phyloP scores from a whole-genome alignment of 2,329 filamentous ascomycete species.

The Pseudogymnoascus sp. region DNA sequence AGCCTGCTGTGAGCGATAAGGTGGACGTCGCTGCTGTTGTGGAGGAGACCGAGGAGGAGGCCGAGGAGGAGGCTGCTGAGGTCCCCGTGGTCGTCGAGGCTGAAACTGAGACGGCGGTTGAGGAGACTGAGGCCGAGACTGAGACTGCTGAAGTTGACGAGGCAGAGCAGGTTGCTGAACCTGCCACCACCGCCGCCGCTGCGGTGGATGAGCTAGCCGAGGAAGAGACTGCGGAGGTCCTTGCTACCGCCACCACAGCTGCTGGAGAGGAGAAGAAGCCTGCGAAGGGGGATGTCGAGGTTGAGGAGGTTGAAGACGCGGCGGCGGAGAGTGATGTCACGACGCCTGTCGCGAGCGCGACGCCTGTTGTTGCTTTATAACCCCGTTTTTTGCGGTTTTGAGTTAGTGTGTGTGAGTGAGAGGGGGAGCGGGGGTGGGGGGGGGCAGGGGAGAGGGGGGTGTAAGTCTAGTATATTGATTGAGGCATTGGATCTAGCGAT shows the following conservation, averaged over 20 bases:
- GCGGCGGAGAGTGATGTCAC: background rate
- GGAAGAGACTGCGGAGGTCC: conserved; percentile 3
- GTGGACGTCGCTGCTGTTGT: background rate
- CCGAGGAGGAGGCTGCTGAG: background rate
- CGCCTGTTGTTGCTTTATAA: background rate
- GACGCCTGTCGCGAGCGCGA: background rate
- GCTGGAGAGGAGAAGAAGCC: background rate
- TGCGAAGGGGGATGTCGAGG: background rate
- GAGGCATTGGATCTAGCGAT: background rate
- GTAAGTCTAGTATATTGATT: background rate
- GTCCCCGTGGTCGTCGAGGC: conserved; percentile 5
- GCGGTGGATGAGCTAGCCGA: background rate
- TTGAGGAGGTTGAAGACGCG: background rate
- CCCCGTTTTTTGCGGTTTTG: background rate
- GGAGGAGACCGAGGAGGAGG: background rate
- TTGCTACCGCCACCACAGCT: too few species aligned
- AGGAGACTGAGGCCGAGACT: background rate
- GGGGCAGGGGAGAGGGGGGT: background rate
- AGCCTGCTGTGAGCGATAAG: background rate
- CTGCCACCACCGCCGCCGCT: background rate
- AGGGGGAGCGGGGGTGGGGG: background rate
- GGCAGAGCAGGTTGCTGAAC: background rate
- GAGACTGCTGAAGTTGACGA: background rate
- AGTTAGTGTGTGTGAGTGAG: background rate
- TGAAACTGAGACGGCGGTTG: conserved; percentile 13